Evolutionary conservation across 257 asterid species (phyloP).

Genomic region (Przewalskia tangutica): DNA sequence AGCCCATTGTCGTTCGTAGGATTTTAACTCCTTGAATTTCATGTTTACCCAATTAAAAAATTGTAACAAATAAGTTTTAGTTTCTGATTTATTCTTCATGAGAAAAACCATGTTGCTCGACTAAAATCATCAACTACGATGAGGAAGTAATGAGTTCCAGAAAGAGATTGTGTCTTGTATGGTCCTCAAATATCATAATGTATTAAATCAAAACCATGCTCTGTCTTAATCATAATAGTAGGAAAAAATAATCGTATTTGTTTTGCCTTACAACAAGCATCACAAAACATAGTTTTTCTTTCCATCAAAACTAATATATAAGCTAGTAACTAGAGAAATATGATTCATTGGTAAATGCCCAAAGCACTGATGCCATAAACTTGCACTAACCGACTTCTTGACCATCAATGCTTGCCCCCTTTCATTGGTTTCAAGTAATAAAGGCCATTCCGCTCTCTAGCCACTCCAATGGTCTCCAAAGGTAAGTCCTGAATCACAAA

Average conservation of each 20-base stretch:
- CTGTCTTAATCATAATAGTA: not conserved
- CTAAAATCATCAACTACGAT: not conserved
- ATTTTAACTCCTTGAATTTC: not conserved
- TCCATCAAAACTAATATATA: no score
- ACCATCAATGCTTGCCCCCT: not conserved
- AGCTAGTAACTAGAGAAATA: not conserved
- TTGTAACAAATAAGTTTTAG: not conserved
- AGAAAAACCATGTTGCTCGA: not conserved
- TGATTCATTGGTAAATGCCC: not conserved
- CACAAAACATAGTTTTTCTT: not conserved
- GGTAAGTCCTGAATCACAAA: constrained; percentile 2
- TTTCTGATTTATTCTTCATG: not conserved
- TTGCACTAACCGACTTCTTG: not conserved
- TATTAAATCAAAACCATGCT: not conserved
- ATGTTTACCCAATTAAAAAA: not conserved
- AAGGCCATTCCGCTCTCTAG: not conserved
- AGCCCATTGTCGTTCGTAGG: not conserved
- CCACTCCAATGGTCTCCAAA: not conserved
- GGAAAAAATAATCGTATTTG: not conserved
- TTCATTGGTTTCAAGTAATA: not conserved
- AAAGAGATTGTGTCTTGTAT: not conserved
- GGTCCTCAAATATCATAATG: not conserved
- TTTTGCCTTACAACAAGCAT: not conserved
- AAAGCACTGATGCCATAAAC: not conserved
- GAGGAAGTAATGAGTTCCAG: not conserved